Conservation (phyloP, 2,329 filamentous ascomycete genomes). For the Biscogniauxia sp. region DNA sequence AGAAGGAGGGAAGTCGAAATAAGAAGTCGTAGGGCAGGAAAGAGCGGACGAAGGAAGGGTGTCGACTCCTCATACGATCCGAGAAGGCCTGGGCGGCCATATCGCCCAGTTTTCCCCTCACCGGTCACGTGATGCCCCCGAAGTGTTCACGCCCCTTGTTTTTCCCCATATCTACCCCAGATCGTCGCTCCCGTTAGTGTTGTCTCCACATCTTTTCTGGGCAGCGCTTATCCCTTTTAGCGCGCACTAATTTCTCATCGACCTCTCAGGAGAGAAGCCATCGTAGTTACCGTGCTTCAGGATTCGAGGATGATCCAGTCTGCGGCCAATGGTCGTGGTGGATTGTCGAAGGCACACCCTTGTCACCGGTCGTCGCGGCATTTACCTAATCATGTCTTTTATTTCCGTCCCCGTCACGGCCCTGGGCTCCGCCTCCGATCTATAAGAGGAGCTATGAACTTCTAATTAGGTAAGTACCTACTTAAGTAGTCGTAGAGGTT, state of each 20-base stretch:
- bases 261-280: neutral
- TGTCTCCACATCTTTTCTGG: neutral
- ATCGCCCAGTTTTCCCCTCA: slow-evolving; percentile 18
- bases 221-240: neutral
- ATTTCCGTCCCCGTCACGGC: neutral
- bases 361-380: slow-evolving; percentile 7
- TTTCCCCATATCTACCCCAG: slow-evolving; percentile 4
- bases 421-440: too few relatives aligned
- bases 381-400: neutral
- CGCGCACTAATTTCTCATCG: neutral
- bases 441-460: too few relatives aligned
- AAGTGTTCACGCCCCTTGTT: slow-evolving; percentile 19
- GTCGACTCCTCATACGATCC: neutral
- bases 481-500: too few relatives aligned
- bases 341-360: too few relatives aligned
- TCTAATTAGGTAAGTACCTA: too few relatives aligned
- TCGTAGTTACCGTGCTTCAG: too few relatives aligned
- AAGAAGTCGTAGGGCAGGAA: slow-evolving; percentile 11
- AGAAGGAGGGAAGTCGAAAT: slow-evolving; percentile 15
- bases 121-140: slow-evolving; percentile 18
- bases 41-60: neutral
- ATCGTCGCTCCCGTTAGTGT: neutral
- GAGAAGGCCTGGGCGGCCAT: neutral
- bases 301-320: too few relatives aligned
- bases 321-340: too few relatives aligned